phyloP scores from a whole-genome alignment of 331 rosid genomes.

The Cydonia oblonga region DNA sequence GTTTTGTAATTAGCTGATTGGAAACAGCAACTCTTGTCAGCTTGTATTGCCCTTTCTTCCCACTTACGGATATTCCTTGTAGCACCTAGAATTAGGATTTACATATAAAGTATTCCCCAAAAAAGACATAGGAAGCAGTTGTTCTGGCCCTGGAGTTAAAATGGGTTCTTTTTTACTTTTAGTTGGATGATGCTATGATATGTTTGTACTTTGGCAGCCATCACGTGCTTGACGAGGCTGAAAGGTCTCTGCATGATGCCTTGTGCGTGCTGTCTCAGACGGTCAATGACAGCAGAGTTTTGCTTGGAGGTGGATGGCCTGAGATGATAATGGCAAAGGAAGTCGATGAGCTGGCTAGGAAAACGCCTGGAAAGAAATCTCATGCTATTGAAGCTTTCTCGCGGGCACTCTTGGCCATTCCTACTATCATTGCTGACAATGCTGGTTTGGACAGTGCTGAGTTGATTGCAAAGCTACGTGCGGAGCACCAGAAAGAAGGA shows the following conservation, averaged over 20 bases:
- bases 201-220: constrained; percentile 48
- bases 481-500: constrained; percentile 80
- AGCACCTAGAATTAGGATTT: neutral
- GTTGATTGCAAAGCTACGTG: constrained; percentile 83
- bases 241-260: constrained; percentile 96
- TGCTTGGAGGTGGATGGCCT: constrained; percentile 98
- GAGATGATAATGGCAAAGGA: constrained; percentile 98
- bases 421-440: constrained; percentile 88
- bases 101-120: neutral
- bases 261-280: constrained; percentile 94
- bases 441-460: constrained; percentile 99
- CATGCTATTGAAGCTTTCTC: constrained; percentile 96
- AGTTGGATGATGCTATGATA: neutral
- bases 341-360: constrained; percentile 77
- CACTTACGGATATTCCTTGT: no score
- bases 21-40: no score
- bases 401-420: constrained; percentile 74
- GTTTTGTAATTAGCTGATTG: neutral
- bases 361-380: constrained; percentile 89
- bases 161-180: neutral
- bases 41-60: no score
- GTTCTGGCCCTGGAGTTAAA: neutral
- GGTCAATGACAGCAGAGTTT: constrained; percentile 84
- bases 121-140: neutral
- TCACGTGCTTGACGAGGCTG: constrained; percentile 97